Base-by-base conservation (phyloP, 192 early-diverging fungal species). In the Jimgerdemannia lactiflua region DNA sequence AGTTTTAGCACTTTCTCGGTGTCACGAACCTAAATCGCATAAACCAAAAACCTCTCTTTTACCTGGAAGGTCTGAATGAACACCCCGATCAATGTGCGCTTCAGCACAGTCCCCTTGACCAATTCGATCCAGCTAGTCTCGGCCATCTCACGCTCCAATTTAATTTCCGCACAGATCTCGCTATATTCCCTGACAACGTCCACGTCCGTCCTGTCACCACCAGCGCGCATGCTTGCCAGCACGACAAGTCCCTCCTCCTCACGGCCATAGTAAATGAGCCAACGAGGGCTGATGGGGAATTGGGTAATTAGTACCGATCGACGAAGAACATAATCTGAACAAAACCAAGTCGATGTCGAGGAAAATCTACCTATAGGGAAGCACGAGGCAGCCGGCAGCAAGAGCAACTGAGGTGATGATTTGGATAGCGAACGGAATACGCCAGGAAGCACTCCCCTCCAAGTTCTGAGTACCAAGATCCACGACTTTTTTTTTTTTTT, bases 211-310 rank as follows among this genome's bases (percentile, higher is more conserved):
- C 78, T 74, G 66, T 94, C 81, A 43, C 92, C 92, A 20, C 76
- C 76, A 18, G 91, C 83, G 42, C 93, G 92, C 74, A 95, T 80
- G 19, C 88, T 82, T 4, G 92, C 91, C n/a, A 96, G 79, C 3
- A 94, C 92, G 11, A 65, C 20, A 19, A 88, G 85, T 4, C 92
- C 92, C 76, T 96, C 91, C 17, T 94, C 94, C 4, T 80, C 66
- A 39, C 88, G 88, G 64, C 86, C 90, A 54, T 91, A 73, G 70
- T 86, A 84, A 43, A 95, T 77, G 65, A 96, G 86, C 95, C 95
- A 96, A 79, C 95, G 95, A 4, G 95, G 94, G 9, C 95, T 95
- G 78, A 83, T 92, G 19, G 95, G 96, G 82, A 98, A 91, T 0
- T 29, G 29, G 29, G 29, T 29, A 29, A 29, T 29, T 29, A 29